Conservation (phyloP, 306 rosid species). For the Prosopis cineraria region DNA sequence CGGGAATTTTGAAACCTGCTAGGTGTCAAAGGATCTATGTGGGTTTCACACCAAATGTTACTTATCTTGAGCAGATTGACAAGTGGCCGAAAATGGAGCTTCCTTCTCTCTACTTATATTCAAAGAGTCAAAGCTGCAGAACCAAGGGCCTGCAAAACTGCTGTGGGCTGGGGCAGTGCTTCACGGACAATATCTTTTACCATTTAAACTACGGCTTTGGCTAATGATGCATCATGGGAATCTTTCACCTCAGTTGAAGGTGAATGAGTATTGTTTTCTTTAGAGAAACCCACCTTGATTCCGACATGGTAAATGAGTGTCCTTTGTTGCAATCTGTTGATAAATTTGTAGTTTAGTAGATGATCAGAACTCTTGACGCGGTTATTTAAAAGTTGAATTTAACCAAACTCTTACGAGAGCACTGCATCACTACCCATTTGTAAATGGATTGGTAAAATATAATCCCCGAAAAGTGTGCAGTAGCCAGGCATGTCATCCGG, state of each 20-base stretch:
- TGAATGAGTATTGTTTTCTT: conserved; percentile 28
- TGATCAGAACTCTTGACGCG: conserved; percentile 34
- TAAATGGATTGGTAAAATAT: no score
- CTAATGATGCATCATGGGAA: conserved; percentile 73
- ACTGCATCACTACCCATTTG: neutral
- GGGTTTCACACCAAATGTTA: neutral
- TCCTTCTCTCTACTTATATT: conserved; percentile 76
- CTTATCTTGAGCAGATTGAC: no score
- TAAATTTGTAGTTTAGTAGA: no score
- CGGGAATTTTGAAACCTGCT: neutral
- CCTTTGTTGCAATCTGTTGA: neutral
- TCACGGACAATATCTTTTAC: conserved; percentile 66
- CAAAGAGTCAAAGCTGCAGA: conserved; percentile 76
- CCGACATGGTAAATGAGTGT: conserved; percentile 1
- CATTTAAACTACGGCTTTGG: conserved; percentile 55
- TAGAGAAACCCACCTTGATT: neutral
- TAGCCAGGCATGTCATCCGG: neutral
- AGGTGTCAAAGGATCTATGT: neutral
- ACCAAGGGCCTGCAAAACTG: no score
- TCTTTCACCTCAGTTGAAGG: conserved; percentile 82
- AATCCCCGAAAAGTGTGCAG: neutral
- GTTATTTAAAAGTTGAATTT: conserved; percentile 33
- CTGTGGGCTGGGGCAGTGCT: no score
- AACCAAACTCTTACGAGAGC: neutral
- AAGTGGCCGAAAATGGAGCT: conserved; percentile 74